Conservation (phyloP, 108 stramenopile genomes). For the Discostella stelligeroides region DNA sequence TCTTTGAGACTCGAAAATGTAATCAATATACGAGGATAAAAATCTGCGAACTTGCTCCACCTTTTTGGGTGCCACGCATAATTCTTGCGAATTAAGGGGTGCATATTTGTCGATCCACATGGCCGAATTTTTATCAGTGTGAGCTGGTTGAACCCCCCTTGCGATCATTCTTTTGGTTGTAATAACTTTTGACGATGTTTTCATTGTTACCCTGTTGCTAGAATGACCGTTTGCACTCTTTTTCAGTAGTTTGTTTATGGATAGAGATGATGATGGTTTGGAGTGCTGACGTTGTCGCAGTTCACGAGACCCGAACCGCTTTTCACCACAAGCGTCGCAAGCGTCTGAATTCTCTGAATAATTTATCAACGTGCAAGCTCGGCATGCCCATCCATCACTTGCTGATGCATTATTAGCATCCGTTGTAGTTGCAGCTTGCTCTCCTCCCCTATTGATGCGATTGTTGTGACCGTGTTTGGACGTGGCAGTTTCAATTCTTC, state of each 20-base stretch:
- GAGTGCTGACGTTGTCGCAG: neutral
- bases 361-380: conserved; percentile 37
- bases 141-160: neutral
- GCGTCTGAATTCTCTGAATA: conserved; percentile 10
- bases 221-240: neutral
- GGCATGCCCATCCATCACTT: conserved; percentile 18
- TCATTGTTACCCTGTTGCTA: neutral
- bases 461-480: no score
- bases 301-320: conserved; percentile 6
- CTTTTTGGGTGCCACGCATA: conserved; percentile 87
- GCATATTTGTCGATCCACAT: conserved; percentile 75
- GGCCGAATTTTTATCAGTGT: conserved; percentile 1
- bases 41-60: conserved; percentile 67
- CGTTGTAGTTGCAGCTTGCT: neutral
- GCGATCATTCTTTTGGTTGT: neutral
- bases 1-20: neutral
- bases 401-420: neutral
- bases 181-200: neutral
- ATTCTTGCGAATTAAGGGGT: conserved; percentile 53
- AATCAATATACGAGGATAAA: conserved; percentile 31
- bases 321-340: conserved; percentile 25
- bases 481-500: no score
- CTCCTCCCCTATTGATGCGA: neutral
- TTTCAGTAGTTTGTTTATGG: neutral
- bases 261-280: neutral